Percentiles rank a stretch among this genome's conserved stretches.
Evolutionary conservation across 257 asterid species (phyloP).

Genomic region (Agastache rugosa): DNA sequence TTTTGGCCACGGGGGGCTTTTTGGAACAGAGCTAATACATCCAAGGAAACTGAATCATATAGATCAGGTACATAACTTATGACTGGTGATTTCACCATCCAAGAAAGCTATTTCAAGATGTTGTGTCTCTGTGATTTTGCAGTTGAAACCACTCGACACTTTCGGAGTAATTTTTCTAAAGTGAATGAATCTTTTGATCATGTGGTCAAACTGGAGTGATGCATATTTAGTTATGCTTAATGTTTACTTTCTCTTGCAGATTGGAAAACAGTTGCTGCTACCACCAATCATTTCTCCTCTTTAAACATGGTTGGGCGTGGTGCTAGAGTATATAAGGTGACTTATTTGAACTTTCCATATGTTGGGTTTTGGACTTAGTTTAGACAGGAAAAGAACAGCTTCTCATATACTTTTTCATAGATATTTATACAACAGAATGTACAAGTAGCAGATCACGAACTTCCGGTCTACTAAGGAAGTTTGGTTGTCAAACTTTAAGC

Average conservation of each 20-base stretch:
- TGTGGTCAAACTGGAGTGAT: background rate
- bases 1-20: slow-evolving; percentile 38
- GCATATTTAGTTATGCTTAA: background rate
- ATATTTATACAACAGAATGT: background rate
- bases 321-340: slow-evolving; percentile 32
- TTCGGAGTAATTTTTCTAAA: background rate
- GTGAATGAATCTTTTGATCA: background rate
- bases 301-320: slow-evolving; percentile 23
- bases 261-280: slow-evolving; percentile 28
- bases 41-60: slow-evolving; percentile 29
- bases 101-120: no score
- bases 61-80: slow-evolving; percentile 29
- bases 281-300: slow-evolving; percentile 35
- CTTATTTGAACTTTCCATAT: background rate
- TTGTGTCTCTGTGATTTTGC: background rate
- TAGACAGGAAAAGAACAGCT: background rate
- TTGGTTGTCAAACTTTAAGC: background rate
- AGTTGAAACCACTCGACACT: background rate
- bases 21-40: slow-evolving; percentile 38
- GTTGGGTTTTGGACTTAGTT: background rate
- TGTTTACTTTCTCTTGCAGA: background rate
- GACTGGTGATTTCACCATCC: background rate
- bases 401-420: background rate
- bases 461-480: background rate
- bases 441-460: background rate